Evolutionary conservation across 2,329 filamentous ascomycete species (phyloP).

Genomic region (Mollisiaceae sp.): DNA sequence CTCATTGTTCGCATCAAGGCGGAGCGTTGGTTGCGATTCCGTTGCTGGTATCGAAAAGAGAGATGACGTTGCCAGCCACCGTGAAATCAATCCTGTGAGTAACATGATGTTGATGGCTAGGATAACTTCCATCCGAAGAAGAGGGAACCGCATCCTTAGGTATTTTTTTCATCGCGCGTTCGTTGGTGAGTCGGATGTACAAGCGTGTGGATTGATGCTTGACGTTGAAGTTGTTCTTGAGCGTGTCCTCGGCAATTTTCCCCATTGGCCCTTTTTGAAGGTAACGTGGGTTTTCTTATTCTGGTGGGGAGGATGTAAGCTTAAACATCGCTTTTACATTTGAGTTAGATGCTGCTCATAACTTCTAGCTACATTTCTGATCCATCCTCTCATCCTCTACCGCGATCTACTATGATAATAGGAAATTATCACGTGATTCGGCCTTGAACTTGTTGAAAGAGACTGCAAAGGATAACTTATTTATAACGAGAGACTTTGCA

Average conservation of each 20-base stretch:
- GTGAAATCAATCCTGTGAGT: constrained; percentile 14
- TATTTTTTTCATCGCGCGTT: constrained; percentile 2
- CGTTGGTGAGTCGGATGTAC: neutral
- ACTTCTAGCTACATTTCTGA: too few species aligned
- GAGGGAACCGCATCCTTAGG: constrained; percentile 6
- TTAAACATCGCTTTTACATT: neutral
- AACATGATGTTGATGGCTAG: constrained; percentile 20
- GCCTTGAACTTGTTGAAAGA: too few species aligned
- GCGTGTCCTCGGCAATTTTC: neutral
- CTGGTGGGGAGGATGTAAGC: neutral
- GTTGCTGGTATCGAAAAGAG: constrained; percentile 1
- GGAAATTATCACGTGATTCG: too few species aligned
- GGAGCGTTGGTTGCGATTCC: constrained; percentile 22
- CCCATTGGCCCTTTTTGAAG: neutral
- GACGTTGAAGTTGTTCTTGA: neutral
- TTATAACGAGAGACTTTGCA: too few species aligned
- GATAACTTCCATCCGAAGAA: constrained; percentile 8
- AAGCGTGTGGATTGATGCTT: neutral
- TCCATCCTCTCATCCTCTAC: too few species aligned
- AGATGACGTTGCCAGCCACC: constrained; percentile 17
- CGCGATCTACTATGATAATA: too few species aligned
- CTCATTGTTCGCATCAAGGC: constrained; percentile 22
- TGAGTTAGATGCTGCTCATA: too few species aligned
- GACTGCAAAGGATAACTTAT: too few species aligned
- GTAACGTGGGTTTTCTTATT: constrained; percentile 8